Evolutionary conservation across 2,329 filamentous ascomycete genomes (phyloP), one percentile per base, ranked within the genome.

Genomic region (Colletotrichum zoysiae): DNA sequence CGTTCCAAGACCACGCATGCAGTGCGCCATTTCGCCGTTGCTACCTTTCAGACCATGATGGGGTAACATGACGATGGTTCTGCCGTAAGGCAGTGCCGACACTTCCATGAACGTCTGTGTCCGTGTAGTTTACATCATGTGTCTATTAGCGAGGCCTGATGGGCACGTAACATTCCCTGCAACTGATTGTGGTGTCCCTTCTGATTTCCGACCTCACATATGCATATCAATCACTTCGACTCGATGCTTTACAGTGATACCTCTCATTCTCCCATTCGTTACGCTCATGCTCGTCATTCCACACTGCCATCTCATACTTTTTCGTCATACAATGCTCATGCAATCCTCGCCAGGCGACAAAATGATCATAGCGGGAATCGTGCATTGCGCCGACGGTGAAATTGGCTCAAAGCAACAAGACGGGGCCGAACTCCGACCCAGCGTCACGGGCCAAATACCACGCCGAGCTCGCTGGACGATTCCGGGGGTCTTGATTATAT

Each of bases 221-320:
- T 42, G 42, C 42, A 44, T 44, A 20, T 11, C 44, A 46, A 46
- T 46, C 1, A 46, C 18, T 46, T 3, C 7, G 11, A n/a, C 7
- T 46, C n/a, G 3, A n/a, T 46, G 18, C 9, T 6, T 11, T 3
- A 1, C 2, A 46, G 8, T 9, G 20, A 46, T 46, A 3, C 6
- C 18, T 1, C 20, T 6, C n/a, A n/a, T 46, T 0, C 44, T 2
- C 8, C 20, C 20, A n/a, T 6, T 4, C 2, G 8, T 4, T 8
- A 11, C 1, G 11, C 44, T 20, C 8, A 20, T 46, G n/a, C 2
- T 46, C 44, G 6, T 9, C 44, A 9, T 46, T 46, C 44, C 5
- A 4, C 3, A 46, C 0, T 9, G 8, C 1, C 8, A 11, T 46
- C 18, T 46, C 3, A n/a, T 46, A n/a, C 6, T 11, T 11, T 4